Evolutionary conservation across 2,329 filamentous ascomycete genomes (phyloP).

Genomic region (Aspergillus puulaauensis): DNA sequence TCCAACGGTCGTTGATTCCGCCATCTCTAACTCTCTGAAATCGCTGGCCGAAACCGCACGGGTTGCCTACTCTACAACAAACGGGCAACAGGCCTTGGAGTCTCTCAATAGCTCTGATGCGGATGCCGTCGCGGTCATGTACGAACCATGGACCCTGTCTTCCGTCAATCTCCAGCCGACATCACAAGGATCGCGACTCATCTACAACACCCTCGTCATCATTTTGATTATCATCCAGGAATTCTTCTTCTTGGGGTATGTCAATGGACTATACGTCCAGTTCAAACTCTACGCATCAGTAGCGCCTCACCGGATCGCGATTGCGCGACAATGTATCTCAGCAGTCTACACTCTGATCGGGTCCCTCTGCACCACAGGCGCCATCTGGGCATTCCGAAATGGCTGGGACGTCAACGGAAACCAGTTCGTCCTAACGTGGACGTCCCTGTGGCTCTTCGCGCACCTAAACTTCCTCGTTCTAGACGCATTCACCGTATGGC

Average conservation of each 20-base stretch:
- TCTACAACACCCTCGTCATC: slow-evolving; percentile 49
- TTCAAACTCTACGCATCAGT: slow-evolving; percentile 40
- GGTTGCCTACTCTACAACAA: slow-evolving; percentile 33
- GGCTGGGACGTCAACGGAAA: slow-evolving; percentile 40
- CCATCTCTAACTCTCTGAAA: slow-evolving; percentile 30
- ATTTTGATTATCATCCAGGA: slow-evolving; percentile 49
- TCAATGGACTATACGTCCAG: slow-evolving; percentile 45
- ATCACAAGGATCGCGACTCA: slow-evolving; percentile 40
- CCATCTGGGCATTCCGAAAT: slow-evolving; percentile 46
- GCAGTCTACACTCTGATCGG: slow-evolving; percentile 41
- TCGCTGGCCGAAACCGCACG: slow-evolving; percentile 34
- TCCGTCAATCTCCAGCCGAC: slow-evolving; percentile 43
- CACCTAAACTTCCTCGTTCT: slow-evolving; percentile 47
- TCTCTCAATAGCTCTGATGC: slow-evolving; percentile 22
- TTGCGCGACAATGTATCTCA: slow-evolving; percentile 37
- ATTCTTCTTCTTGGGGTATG: slow-evolving; percentile 49
- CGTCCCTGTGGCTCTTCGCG: slow-evolving; percentile 45
- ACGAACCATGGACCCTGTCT: slow-evolving; percentile 39
- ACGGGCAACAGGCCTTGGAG: slow-evolving; percentile 32
- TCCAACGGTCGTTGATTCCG: slow-evolving; percentile 39
- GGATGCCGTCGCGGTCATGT: slow-evolving; percentile 34
- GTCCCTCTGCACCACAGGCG: slow-evolving; percentile 40
- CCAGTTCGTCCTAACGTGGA: slow-evolving; percentile 47
- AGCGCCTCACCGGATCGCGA: slow-evolving; percentile 28
- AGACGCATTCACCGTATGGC: slow-evolving; percentile 45